Evolutionary conservation across 495 filamentous ascomycete genomes (phyloP), one percentile per base, ranked within the genome.

Genomic region (Hypoxylon perforatum): DNA sequence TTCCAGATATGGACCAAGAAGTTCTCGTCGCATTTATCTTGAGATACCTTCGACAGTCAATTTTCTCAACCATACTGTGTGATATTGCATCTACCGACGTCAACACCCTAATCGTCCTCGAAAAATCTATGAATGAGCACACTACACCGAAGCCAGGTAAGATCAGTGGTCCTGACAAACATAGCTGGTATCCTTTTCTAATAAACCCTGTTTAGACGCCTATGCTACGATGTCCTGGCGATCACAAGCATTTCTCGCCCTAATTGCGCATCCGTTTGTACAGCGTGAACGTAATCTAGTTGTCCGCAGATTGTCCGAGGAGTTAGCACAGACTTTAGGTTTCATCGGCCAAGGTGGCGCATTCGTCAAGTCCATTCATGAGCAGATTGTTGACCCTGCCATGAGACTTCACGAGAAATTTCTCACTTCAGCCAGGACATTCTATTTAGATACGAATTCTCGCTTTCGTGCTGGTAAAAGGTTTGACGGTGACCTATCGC

Each of bases 1-100:
- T 71, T 46, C 66, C 65, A 14, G 73, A 80, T 18, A 73, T 73
- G 0, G 75, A 78, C 21, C 64, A 74, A 23, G 73, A 80, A 48
- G 59, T 80, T 8, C 39, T 76, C 14, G 60, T 67, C 23, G 75
- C 75, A 4, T 44, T 75, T 11, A 65, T 75, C 8, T 67, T 76
- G 68, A 67, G 77, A 22, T 78, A 67, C 19, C 46, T 78, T 33
- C 49, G 65, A 14, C 63, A 73, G 6, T 38, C 68, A 38, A 70
- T 79, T 45, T 77, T 79, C 61, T 61, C 69, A 51, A 67, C 49
- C 44, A 49, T 55, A 11, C 63, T 75, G 6, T 73, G 50, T 54
- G 70, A 70, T 1, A 53, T 17, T n/a, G 22, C 47, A 1, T 53
- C 54, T 0, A 11, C 12, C 0, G n/a, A 28, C 0, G 60, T 71